Conservation (phyloP, 805 yeast genomes). For the Kazachstania bromeliacearum region DNA sequence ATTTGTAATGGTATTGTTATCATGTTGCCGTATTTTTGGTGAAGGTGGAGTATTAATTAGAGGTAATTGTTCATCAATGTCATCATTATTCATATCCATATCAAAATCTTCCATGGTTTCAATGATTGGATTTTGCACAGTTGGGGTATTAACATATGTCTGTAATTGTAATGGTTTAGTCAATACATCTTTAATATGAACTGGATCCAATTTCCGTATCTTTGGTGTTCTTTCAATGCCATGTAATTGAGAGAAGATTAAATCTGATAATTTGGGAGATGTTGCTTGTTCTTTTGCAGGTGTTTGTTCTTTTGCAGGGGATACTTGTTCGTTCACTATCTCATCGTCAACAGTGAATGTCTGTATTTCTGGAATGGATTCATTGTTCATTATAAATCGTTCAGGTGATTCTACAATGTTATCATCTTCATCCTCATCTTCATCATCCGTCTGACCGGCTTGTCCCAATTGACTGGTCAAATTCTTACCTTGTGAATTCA, state of each 20-base stretch:
- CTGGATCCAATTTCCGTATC: constrained; percentile 13
- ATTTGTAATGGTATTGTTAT: too few species aligned
- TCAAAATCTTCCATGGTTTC: neutral
- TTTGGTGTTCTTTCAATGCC: constrained; percentile 7
- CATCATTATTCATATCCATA: neutral
- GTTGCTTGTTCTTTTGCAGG: neutral
- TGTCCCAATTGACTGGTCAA: constrained; percentile 5
- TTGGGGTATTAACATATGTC: neutral
- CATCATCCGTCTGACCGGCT: neutral
- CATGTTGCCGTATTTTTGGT: too few species aligned
- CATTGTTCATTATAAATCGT: too few species aligned
- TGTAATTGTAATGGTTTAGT: too few species aligned
- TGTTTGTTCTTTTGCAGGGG: neutral
- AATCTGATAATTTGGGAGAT: constrained; percentile 6
- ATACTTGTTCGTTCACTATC: neutral
- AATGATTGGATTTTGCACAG: neutral
- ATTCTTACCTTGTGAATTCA: constrained; percentile 14
- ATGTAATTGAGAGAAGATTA: constrained; percentile 10
- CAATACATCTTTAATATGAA: constrained; percentile 7
- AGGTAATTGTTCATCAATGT: too few species aligned
- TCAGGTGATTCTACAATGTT: neutral
- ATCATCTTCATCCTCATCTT: neutral
- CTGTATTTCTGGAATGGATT: too few species aligned
- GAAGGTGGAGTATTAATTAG: neutral
- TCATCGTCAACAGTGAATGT: neutral